Evolutionary conservation across 495 filamentous ascomycete genomes (phyloP).

Genomic region (Penicillium diatomitis): DNA sequence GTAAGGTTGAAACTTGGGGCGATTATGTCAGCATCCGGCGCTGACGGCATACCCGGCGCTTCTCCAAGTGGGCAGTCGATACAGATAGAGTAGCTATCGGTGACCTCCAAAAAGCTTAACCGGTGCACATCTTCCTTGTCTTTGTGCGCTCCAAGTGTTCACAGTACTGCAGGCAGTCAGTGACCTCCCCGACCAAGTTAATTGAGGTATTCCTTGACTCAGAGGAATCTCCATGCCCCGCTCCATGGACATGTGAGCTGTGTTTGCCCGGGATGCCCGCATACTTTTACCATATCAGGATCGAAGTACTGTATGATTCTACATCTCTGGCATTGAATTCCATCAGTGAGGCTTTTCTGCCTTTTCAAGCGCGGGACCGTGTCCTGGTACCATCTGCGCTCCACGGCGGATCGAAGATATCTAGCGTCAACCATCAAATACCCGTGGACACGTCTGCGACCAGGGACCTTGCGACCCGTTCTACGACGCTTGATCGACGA

Average conservation of each 20-base stretch:
- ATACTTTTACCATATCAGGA: conserved; percentile 84
- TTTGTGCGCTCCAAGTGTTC: too few relatives aligned
- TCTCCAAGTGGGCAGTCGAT: neutral
- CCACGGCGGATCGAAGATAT: too few relatives aligned
- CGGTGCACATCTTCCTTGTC: too few relatives aligned
- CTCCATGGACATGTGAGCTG: conserved; percentile 18
- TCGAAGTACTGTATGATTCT: conserved; percentile 62
- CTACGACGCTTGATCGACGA: neutral
- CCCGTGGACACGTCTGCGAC: neutral
- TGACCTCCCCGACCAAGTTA: too few relatives aligned
- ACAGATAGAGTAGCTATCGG: too few relatives aligned
- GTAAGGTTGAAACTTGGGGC: too few relatives aligned
- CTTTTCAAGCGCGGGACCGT: conserved; percentile 27
- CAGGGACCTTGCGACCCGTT: neutral
- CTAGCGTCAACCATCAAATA: too few relatives aligned
- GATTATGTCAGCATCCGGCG: neutral
- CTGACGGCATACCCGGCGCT: neutral
- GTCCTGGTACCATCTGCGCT: neutral
- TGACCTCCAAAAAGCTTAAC: too few relatives aligned
- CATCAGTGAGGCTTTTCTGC: conserved; percentile 33
- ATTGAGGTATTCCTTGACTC: neutral
- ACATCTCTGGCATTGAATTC: conserved; percentile 23
- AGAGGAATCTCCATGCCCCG: neutral
- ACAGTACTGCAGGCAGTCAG: too few relatives aligned
- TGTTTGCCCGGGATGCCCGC: conserved; percentile 53